Evolutionary conservation across 1,284 basidiomycete genomes (phyloP).

Genomic region (Xerocomus amazonicus): DNA sequence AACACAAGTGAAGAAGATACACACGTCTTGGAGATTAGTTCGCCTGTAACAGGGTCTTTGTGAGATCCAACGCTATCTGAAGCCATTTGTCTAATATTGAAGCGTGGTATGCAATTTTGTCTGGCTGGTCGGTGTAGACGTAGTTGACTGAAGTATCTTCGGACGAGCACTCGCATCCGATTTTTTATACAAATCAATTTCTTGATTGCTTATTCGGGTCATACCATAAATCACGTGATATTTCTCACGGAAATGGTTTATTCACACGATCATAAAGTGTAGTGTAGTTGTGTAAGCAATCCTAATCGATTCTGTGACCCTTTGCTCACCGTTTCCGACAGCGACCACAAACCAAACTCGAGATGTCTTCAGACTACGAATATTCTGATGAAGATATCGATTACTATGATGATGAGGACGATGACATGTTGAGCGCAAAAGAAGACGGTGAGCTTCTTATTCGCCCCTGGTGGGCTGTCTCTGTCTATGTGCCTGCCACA

Average conservation of each 20-base stretch:
- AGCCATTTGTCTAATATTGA: slow-evolving; percentile 42
- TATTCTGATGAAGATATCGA: slow-evolving; percentile 66
- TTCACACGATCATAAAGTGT: slow-evolving; percentile 13
- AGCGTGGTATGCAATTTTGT: slow-evolving; percentile 5
- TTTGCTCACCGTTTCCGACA: slow-evolving; percentile 17
- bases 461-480: slow-evolving; percentile 1
- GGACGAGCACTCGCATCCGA: slow-evolving; percentile 26
- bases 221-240: slow-evolving; percentile 7
- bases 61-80: slow-evolving; percentile 54
- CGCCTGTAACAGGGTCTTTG: slow-evolving; percentile 87
- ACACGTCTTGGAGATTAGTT: slow-evolving; percentile 93
- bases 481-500: slow-evolving; percentile 24
- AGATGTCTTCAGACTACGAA: slow-evolving; percentile 73
- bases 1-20: slow-evolving; percentile 32
- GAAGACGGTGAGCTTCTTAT: slow-evolving; percentile 41
- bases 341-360: slow-evolving; percentile 11
- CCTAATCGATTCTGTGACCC: slow-evolving; percentile 30
- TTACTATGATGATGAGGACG: slow-evolving; percentile 63
- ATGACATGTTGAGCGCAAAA: slow-evolving; percentile 62
- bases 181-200: slow-evolving; percentile 28
- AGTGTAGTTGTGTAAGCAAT: slow-evolving; percentile 27
- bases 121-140: slow-evolving; percentile 6
- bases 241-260: background rate
- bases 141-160: slow-evolving; percentile 22
- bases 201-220: slow-evolving; percentile 27